Percentiles rank a stretch among this genome's conserved stretches.
Conservation (phyloP, 2,329 filamentous ascomycete species). For the Thelonectria discophora region DNA sequence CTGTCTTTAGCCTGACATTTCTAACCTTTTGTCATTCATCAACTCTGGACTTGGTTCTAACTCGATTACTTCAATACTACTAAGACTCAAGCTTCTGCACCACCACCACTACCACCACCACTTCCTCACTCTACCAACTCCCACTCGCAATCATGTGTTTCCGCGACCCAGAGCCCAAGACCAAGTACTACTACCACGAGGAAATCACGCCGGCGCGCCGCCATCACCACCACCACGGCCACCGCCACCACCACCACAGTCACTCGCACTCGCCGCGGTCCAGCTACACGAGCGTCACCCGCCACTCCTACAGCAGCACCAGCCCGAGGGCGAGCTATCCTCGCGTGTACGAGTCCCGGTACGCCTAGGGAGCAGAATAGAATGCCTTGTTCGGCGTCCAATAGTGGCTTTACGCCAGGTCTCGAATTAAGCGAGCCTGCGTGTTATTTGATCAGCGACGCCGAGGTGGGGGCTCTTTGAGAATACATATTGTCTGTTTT, state of each 20-base stretch:
- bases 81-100: background rate
- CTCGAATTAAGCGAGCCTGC: background rate
- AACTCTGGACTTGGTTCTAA: background rate
- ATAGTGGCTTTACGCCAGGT: background rate
- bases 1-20: background rate
- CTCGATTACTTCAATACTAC: background rate
- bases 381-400: background rate
- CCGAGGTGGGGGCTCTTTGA: background rate
- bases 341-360: conserved; percentile 52
- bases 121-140: background rate
- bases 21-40: conserved; percentile 11
- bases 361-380: conserved; percentile 16
- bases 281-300: conserved; percentile 54
- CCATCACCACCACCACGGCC: conserved; percentile 47
- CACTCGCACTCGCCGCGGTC: conserved; percentile 47
- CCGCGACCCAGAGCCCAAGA: conserved; percentile 50
- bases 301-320: conserved; percentile 48
- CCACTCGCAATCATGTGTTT: conserved; percentile 59
- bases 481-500: background rate
- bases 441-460: background rate
- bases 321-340: conserved; percentile 55
- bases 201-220: conserved; percentile 60
- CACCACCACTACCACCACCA: background rate
- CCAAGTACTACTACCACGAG: conserved; percentile 65
- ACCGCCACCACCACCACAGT: conserved; percentile 47